phyloP scores from a whole-genome alignment of 768 basidiomycete species.

The Lactarius akahatsu region DNA sequence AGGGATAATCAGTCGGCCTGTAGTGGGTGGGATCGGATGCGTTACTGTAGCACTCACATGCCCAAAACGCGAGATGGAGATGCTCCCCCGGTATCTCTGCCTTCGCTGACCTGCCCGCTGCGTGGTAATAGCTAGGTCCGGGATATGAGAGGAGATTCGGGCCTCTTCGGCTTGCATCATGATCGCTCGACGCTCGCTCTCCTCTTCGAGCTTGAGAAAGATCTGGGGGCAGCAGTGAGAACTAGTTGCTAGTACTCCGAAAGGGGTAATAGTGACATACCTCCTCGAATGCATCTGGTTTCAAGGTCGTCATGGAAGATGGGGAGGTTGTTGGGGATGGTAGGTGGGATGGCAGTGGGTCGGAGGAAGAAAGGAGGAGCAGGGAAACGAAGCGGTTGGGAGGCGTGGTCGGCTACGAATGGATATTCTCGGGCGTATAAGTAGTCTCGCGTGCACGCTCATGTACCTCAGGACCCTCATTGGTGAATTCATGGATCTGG shows the following conservation, averaged over 20 bases:
- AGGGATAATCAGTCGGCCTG: background rate
- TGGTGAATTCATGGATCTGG: constrained; percentile 23
- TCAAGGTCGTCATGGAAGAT: constrained; percentile 16
- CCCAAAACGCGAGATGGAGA: constrained; percentile 61
- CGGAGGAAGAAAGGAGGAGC: constrained; percentile 8
- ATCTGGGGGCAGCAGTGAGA: constrained; percentile 39
- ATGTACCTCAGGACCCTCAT: constrained; percentile 18
- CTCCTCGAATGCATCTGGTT: constrained; percentile 29
- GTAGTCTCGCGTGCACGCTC: constrained; percentile 6
- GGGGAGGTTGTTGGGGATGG: background rate
- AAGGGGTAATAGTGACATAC: constrained; percentile 15
- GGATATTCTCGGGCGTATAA: constrained; percentile 17
- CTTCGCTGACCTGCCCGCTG: constrained; percentile 25
- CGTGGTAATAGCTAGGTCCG: constrained; percentile 19
- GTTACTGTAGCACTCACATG: constrained; percentile 43
- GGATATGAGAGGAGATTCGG: constrained; percentile 8
- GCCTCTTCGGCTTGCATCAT: constrained; percentile 35
- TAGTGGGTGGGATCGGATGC: background rate
- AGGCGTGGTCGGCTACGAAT: constrained; percentile 13
- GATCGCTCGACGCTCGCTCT: constrained; percentile 50
- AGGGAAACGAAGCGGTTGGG: constrained; percentile 18
- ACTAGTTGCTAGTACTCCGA: background rate
- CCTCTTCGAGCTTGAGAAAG: constrained; percentile 57
- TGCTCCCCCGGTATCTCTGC: constrained; percentile 46
- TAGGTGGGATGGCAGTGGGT: constrained; percentile 3